Conservation (phyloP, 768 basidiomycete genomes). For the Amanita exitialis region DNA sequence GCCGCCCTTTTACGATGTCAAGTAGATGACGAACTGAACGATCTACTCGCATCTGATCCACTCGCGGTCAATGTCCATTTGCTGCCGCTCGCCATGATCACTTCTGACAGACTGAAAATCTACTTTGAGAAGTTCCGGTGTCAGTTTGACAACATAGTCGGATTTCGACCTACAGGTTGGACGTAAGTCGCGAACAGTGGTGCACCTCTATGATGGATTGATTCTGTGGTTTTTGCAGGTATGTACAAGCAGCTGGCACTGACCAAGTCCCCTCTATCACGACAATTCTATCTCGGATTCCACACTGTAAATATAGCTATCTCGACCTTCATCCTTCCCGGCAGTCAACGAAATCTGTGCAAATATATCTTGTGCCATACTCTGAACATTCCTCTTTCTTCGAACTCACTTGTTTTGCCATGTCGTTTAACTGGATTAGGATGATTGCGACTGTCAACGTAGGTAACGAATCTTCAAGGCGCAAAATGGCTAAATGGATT, state of each 20-base stretch:
- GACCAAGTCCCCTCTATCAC: constrained; percentile 55
- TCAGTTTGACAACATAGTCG: constrained; percentile 62
- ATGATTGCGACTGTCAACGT: constrained; percentile 97
- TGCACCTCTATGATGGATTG: not conserved
- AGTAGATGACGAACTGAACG: constrained; percentile 72
- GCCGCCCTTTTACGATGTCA: constrained; percentile 75
- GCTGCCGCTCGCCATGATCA: constrained; percentile 67
- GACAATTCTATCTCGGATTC: constrained; percentile 57
- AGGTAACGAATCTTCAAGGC: constrained; percentile 58
- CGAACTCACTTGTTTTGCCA: constrained; percentile 90
- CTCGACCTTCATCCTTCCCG: constrained; percentile 57
- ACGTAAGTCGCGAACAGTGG: constrained; percentile 44
- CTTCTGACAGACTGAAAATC: constrained; percentile 62
- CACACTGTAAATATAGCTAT: constrained; percentile 59
- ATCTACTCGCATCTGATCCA: constrained; percentile 70
- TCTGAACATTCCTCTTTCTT: constrained; percentile 96
- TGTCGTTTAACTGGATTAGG: constrained; percentile 74
- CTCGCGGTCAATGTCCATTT: constrained; percentile 75
- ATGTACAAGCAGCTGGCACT: constrained; percentile 53
- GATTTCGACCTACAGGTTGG: constrained; percentile 95
- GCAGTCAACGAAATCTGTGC: constrained; percentile 59
- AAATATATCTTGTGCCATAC: constrained; percentile 81
- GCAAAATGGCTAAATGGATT: constrained; percentile 87
- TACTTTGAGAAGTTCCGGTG: constrained; percentile 73
- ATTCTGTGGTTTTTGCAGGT: constrained; percentile 29